These are phyloP conservation scores for Borovskyia barvae DNA, from an alignment of 208 protist species.

Conservation along the genomic window DNA sequence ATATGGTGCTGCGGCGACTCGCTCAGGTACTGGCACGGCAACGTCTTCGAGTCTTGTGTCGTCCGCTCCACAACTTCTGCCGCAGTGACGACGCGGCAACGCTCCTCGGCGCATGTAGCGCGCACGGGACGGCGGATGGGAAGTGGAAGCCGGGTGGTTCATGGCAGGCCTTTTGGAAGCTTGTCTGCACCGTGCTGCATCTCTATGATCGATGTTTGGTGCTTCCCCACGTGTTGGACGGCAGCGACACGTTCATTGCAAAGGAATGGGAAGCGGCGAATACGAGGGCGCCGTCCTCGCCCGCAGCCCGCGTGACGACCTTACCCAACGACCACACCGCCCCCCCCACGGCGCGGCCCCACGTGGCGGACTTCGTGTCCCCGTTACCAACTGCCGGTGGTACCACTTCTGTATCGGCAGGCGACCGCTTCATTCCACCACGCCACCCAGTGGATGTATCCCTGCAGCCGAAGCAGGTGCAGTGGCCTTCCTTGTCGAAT, in stretches of 20 bases:
- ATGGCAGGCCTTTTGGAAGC: neutral
- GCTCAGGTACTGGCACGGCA: constrained; percentile 14
- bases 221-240: constrained; percentile 18
- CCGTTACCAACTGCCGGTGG: too few relatives aligned
- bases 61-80: constrained; percentile 21
- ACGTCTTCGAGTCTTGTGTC: constrained; percentile 13
- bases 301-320: too few relatives aligned
- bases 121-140: neutral
- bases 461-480: constrained; percentile 8
- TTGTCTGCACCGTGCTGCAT: constrained; percentile 1
- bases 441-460: too few relatives aligned
- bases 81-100: neutral
- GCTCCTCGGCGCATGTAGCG: neutral
- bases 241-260: neutral
- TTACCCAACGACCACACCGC: too few relatives aligned
- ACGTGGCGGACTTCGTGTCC: too few relatives aligned
- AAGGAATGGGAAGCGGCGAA: neutral
- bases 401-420: too few relatives aligned
- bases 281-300: neutral
- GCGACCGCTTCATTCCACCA: too few relatives aligned
- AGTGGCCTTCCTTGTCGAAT: neutral
- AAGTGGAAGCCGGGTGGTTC: neutral
- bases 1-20: constrained; percentile 20
- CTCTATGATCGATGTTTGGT: constrained; percentile 20
- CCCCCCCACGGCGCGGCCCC: too few relatives aligned